Evolutionary conservation across 75 land plant species (phyloP), one percentile per base, ranked within the genome.

Genomic region (Cunninghamia lanceolata): DNA sequence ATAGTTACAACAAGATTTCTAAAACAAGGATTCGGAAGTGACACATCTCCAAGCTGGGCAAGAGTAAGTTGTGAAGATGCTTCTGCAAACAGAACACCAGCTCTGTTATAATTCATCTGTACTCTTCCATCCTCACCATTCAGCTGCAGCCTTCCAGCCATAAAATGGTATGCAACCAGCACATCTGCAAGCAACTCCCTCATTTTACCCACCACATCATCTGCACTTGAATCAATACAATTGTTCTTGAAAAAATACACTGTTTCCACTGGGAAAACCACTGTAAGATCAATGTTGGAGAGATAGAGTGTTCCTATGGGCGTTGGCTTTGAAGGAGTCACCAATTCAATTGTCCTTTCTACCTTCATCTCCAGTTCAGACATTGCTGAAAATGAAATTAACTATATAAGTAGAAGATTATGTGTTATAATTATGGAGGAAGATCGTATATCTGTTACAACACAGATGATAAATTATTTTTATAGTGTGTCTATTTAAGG

Each of bases 201-300:
- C 82, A 92, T 52, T 32, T 36, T 89, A 73, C 85, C 81, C 39
- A 76, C 76, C 21, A 91, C 86, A 19, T 86, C 91, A 21, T 28
- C 46, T 15, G 36, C 63, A 39, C 38, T n/a, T 11, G 30, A 42
- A 77, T 50, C 47, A 50, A 32, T n/a, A 28, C 52, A 10, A 1
- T n/a, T 21, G 16, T 86, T 89, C 8, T 79, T 14, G 81, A 82
- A 92, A 86, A 92, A 88, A 87, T 82, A 92, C 63, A 92, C 52
- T 9, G 93, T 92, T 70, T 92, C 93, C 16, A 92, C 93, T 0
- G 89, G 88, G 39, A 90, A 92, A 40, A 89, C 85, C 66, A 90
- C 87, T 9, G 89, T 82, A 68, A 84, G 89, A 70, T 92, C 93
- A 9, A 92, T 90, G 75, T 90, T 92, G 47, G 91, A 92, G 14